Percentiles rank a stretch among this genome's conserved stretches.
Evolutionary conservation across 2,329 filamentous ascomycete genomes (phyloP).

Genomic region (Talaromyces islandicus): DNA sequence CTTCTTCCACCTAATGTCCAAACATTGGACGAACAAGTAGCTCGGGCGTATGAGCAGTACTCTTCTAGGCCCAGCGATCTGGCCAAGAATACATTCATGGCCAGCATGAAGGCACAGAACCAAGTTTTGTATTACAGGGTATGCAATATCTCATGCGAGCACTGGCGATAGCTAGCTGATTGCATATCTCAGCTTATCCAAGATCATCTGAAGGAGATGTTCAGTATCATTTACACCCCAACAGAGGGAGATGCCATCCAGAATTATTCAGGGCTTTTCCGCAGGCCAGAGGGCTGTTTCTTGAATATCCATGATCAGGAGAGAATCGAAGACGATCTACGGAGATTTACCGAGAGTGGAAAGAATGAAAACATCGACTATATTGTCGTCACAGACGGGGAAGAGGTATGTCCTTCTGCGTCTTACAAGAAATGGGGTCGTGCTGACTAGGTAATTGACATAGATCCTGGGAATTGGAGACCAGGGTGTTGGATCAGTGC

Average conservation of each 20-base stretch:
- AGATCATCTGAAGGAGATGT: conserved; percentile 79
- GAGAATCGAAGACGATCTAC: conserved; percentile 59
- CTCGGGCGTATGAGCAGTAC: conserved; percentile 78
- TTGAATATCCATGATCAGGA: conserved; percentile 66
- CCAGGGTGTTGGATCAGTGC: conserved; percentile 76
- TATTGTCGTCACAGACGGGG: conserved; percentile 74
- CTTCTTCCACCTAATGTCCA: conserved; percentile 68
- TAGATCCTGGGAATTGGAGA: conserved; percentile 84
- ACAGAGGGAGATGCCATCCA: conserved; percentile 86
- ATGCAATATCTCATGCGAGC: conserved; percentile 12
- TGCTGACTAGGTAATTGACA: neutral
- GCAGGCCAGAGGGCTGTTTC: conserved; percentile 74
- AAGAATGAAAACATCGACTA: conserved; percentile 72
- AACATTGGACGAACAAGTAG: conserved; percentile 68
- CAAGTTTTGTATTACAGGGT: conserved; percentile 74
- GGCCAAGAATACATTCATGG: conserved; percentile 83
- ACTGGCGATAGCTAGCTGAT: neutral
- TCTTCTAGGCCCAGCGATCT: conserved; percentile 55
- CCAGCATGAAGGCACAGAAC: conserved; percentile 79
- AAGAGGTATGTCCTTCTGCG: conserved; percentile 33
- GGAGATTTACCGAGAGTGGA: conserved; percentile 53
- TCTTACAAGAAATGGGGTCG: neutral
- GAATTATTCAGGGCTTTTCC: conserved; percentile 73
- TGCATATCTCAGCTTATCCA: conserved; percentile 56
- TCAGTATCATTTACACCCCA: conserved; percentile 83